A percentile compares a stretch with the other conserved stretches of the same genome.
These are phyloP conservation scores for Ormosia emarginata DNA, from an alignment of 306 rosid genomes.

Conservation along the genomic window DNA sequence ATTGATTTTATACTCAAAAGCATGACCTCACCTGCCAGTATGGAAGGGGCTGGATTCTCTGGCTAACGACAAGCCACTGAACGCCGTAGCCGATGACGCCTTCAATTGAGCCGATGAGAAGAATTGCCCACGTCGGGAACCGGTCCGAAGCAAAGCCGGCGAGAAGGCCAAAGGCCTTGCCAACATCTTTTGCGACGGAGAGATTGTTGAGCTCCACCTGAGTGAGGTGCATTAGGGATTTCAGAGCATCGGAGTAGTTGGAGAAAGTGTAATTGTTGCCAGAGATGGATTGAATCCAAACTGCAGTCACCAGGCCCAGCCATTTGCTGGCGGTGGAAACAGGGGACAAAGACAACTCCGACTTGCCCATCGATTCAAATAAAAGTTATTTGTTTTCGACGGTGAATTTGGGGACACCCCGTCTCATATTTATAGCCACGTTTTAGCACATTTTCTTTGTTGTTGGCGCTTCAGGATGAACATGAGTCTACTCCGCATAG, in stretches of 20 bases:
- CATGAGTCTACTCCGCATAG: too few relatives aligned
- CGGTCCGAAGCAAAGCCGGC: slow-evolving; percentile 79
- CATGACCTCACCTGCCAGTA: slow-evolving; percentile 67
- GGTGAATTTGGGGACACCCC: neutral
- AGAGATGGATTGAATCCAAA: slow-evolving; percentile 87
- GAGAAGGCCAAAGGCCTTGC: slow-evolving; percentile 80
- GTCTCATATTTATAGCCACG: neutral
- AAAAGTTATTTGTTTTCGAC: neutral
- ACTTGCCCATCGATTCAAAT: slow-evolving; percentile 37
- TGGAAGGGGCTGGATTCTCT: slow-evolving; percentile 55
- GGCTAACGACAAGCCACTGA: slow-evolving; percentile 91
- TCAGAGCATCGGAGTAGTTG: slow-evolving; percentile 79
- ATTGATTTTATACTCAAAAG: too few relatives aligned
- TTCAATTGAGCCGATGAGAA: slow-evolving; percentile 73
- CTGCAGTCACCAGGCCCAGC: slow-evolving; percentile 80
- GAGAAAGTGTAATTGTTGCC: slow-evolving; percentile 98
- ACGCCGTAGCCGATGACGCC: slow-evolving; percentile 82
- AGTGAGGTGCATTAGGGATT: slow-evolving; percentile 76
- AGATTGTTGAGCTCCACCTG: slow-evolving; percentile 75
- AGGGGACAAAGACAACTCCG: neutral
- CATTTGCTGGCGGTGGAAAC: slow-evolving; percentile 56
- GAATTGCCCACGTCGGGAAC: slow-evolving; percentile 69
- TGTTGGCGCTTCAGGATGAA: neutral
- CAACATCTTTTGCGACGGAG: slow-evolving; percentile 80
- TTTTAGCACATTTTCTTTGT: neutral